phyloP scores from a whole-genome alignment of 2,329 filamentous ascomycete species.

The Metarhizium guizhouense region DNA sequence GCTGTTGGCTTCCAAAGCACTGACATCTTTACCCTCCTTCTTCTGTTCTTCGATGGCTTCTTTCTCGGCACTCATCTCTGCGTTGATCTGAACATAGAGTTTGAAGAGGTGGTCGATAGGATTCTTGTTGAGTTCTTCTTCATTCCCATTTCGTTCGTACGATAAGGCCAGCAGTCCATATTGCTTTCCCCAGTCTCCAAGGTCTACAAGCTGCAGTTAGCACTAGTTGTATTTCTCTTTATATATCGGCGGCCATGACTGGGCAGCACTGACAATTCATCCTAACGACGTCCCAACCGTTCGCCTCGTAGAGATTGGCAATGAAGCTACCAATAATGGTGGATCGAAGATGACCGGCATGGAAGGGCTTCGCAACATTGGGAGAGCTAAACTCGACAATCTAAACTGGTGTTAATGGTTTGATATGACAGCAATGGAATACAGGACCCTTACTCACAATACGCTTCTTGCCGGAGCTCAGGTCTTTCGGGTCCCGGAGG shows the following conservation, averaged over 20 bases:
- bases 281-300: slow-evolving; percentile 63
- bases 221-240: background rate
- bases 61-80: slow-evolving; percentile 56
- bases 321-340: slow-evolving; percentile 76
- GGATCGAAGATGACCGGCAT: slow-evolving; percentile 67
- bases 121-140: slow-evolving; percentile 60
- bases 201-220: slow-evolving; percentile 33
- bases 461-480: slow-evolving; percentile 52
- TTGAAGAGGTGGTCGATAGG: slow-evolving; percentile 77
- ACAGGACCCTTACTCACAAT: slow-evolving; percentile 23
- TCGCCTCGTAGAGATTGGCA: slow-evolving; percentile 59
- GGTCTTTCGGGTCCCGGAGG: slow-evolving; percentile 51
- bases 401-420: slow-evolving; percentile 7
- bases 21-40: slow-evolving; percentile 41
- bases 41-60: slow-evolving; percentile 52
- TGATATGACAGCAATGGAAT: background rate
- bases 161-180: slow-evolving; percentile 65
- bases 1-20: slow-evolving; percentile 40
- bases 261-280: slow-evolving; percentile 46
- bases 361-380: slow-evolving; percentile 81
- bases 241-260: background rate
- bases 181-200: slow-evolving; percentile 77
- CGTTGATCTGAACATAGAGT: slow-evolving; percentile 72
- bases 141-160: slow-evolving; percentile 66
- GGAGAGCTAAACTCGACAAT: slow-evolving; percentile 79